Evolutionary conservation across 2,329 filamentous ascomycete genomes (phyloP), one percentile per base, ranked within the genome.

Genomic region (Colletotrichum musae): DNA sequence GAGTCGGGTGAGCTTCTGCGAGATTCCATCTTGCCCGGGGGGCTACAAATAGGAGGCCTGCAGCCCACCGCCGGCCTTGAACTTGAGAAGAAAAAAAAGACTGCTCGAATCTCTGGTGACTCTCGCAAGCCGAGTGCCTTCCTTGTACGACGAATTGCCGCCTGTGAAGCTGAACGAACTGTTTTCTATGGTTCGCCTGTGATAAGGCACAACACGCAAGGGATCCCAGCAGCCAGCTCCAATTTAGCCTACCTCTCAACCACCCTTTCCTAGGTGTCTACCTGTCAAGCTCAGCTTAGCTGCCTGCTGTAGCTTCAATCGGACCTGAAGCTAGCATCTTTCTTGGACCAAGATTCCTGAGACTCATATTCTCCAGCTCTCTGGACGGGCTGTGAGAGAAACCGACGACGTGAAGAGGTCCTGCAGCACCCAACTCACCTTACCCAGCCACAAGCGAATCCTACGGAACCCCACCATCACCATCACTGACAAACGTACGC

Each of bases 361-460:
- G 21, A 24, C 36, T 39, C 15, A 6, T 2, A 43, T 3, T 16
- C 5, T n/a, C 13, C 41, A 43, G 41, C 10, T 43, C 41, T n/a
- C n/a, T 58, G 18, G 39, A 43, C 64, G 24, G 32, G 41, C 21
- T 50, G 18, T 24, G 21, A 24, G 21, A 24, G 21, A 28, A 48
- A 48, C 21, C 28, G 16, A 43, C 41, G 41, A 43, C 13, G 41
- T 28, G 24, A 43, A 36, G 32, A 36, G 32, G 32, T 39, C 15
- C 10, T 39, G 26, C 26, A 28, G 41, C 41, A 15, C 10, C 41
- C 15, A 7, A 48, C 43, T 43, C 56, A 67, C 32, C 7, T 59
- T 26, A 57, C 64, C 52, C 50, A 67, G 56, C 26, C 60, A 53
- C 64, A 64, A 64, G 45, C 18, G n/a, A 52, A 52, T 45, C 59